Conservation (phyloP, 1,284 basidiomycete genomes). For the Ceratobasidium sp. region DNA sequence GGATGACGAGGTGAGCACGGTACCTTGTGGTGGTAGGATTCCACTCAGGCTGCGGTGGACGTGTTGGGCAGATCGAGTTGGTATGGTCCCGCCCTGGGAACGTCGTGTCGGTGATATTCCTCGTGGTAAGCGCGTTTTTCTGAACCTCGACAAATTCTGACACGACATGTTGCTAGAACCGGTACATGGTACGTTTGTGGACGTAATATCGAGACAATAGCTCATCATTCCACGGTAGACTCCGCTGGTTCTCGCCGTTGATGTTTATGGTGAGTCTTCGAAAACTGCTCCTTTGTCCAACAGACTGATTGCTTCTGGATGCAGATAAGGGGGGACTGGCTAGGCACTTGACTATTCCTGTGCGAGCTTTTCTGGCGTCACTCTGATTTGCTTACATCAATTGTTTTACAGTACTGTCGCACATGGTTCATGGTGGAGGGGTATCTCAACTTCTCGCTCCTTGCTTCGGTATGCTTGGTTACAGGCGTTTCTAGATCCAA, state of each 20-base stretch:
- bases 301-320: background rate
- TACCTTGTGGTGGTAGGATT: no score
- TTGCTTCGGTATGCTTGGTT: slow-evolving; percentile 12
- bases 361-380: background rate
- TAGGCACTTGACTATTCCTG: background rate
- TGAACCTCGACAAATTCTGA: background rate
- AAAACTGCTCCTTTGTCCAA: no score
- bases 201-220: background rate
- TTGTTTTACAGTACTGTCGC: slow-evolving; percentile 17
- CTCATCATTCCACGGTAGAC: background rate
- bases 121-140: slow-evolving; percentile 3
- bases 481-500: background rate
- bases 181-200: slow-evolving; percentile 3
- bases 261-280: slow-evolving; percentile 25
- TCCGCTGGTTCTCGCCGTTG: slow-evolving; percentile 27
- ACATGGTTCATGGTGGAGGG: slow-evolving; percentile 33
- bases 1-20: slow-evolving; percentile 27
- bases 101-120: slow-evolving; percentile 26
- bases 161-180: slow-evolving; percentile 1
- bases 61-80: slow-evolving; percentile 12
- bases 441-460: slow-evolving; percentile 33
- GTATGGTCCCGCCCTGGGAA: slow-evolving; percentile 23
- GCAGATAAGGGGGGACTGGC: slow-evolving; percentile 36
- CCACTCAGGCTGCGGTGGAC: background rate
- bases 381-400: background rate